Conservation (phyloP, 2,329 filamentous ascomycete species). For the Aspergillus melleus region DNA sequence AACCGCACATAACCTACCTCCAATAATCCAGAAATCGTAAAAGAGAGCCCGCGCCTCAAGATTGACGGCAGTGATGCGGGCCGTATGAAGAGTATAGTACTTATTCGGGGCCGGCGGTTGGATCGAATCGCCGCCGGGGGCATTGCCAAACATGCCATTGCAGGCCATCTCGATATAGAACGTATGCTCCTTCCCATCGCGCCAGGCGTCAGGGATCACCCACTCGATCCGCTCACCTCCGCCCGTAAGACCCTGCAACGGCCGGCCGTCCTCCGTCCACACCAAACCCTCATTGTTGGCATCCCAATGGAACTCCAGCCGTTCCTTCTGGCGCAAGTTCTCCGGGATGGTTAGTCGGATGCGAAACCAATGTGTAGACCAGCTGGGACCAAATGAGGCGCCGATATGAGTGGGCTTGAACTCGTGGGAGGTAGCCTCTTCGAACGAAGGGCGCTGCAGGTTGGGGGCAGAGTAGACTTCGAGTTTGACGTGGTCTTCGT, state of each 20-base stretch:
- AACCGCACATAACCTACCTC: conserved; percentile 36
- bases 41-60: conserved; percentile 77
- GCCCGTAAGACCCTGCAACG: conserved; percentile 88
- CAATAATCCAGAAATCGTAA: conserved; percentile 95
- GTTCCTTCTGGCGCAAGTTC: conserved; percentile 70
- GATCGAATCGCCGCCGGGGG: conserved; percentile 78
- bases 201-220: conserved; percentile 78
- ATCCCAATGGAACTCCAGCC: conserved; percentile 96
- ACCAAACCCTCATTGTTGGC: conserved; percentile 91
- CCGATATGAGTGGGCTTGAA: conserved; percentile 76
- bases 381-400: conserved; percentile 83
- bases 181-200: conserved; percentile 80
- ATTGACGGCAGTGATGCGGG: conserved; percentile 88
- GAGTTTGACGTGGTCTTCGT: conserved; percentile 76
- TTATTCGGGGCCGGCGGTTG: conserved; percentile 85
- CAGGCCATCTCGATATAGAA: conserved; percentile 99
- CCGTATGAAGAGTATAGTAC: conserved; percentile 72
- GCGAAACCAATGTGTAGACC: conserved; percentile 98
- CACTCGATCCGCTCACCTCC: conserved; percentile 87
- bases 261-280: conserved; percentile 86
- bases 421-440: conserved; percentile 74
- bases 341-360: conserved; percentile 75
- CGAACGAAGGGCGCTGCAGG: conserved; percentile 77
- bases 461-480: conserved; percentile 82
- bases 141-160: conserved; percentile 97